These are phyloP conservation scores for Leccinum sublutescens DNA, from an alignment of 768 basidiomycete species.

Conservation along the genomic window DNA sequence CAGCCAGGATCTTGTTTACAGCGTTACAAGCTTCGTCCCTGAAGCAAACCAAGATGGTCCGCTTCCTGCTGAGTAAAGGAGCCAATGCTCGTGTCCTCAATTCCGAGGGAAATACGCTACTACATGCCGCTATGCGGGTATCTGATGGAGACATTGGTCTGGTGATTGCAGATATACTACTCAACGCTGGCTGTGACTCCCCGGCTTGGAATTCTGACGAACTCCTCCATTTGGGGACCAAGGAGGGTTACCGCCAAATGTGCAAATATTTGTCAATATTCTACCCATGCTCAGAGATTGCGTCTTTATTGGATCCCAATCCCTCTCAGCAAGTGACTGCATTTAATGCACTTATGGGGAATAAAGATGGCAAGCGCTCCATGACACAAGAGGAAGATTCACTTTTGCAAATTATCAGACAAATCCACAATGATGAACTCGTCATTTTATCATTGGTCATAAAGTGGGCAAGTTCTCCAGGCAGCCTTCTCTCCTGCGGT, in stretches of 20 bases:
- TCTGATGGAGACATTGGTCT: not conserved
- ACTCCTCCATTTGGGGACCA: not conserved
- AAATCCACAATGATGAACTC: too few relatives aligned
- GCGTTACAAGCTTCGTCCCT: not conserved
- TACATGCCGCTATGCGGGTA: not conserved
- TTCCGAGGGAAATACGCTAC: not conserved
- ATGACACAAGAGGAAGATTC: too few relatives aligned
- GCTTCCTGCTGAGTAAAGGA: not conserved
- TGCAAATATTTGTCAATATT: not conserved
- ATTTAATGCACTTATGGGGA: too few relatives aligned
- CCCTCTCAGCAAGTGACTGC: too few relatives aligned
- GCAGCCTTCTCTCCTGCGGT: too few relatives aligned
- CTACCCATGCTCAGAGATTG: not conserved
- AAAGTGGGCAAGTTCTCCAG: too few relatives aligned
- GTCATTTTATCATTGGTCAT: too few relatives aligned
- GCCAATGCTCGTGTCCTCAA: not conserved
- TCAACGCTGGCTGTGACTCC: not conserved
- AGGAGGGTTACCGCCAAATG: not conserved
- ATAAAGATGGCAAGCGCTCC: too few relatives aligned
- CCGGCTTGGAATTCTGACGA: not conserved
- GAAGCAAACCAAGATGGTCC: not conserved
- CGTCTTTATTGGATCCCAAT: not conserved
- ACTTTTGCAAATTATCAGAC: too few relatives aligned
- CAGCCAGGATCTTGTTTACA: not conserved
- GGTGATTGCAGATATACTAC: not conserved